A percentile compares a stretch with the other conserved stretches of the same genome.
Conservation (phyloP, 805 yeast species). For the Saturnispora zaruensis region DNA sequence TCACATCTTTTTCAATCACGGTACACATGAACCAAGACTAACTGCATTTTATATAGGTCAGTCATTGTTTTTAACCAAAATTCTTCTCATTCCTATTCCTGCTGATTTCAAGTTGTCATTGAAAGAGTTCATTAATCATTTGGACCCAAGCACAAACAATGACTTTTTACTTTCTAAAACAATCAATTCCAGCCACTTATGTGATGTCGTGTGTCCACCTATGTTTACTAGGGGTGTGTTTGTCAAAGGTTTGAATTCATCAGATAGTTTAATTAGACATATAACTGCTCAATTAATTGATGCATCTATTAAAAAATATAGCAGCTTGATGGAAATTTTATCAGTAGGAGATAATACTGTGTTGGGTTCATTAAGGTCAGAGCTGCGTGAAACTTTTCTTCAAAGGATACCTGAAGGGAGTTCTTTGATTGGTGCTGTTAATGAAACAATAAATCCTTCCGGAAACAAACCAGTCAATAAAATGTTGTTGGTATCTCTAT, state of each 20-base stretch:
- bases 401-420: slow-evolving; percentile 43
- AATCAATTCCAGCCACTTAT: slow-evolving; percentile 25
- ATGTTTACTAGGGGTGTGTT: slow-evolving; percentile 52
- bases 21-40: slow-evolving; percentile 69
- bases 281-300: slow-evolving; percentile 53
- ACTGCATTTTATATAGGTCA: slow-evolving; percentile 80
- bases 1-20: slow-evolving; percentile 48
- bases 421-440: slow-evolving; percentile 34
- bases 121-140: slow-evolving; percentile 8
- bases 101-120: slow-evolving; percentile 16
- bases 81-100: slow-evolving; percentile 54
- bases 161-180: background rate
- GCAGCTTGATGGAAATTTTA: slow-evolving; percentile 26
- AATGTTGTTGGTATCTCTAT: slow-evolving; percentile 39
- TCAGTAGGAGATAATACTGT: slow-evolving; percentile 15
- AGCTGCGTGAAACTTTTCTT: slow-evolving; percentile 19
- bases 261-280: slow-evolving; percentile 48
- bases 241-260: slow-evolving; percentile 47
- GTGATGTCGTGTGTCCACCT: slow-evolving; percentile 56
- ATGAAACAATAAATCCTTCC: slow-evolving; percentile 28
- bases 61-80: slow-evolving; percentile 49
- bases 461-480: slow-evolving; percentile 32
- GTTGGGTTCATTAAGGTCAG: slow-evolving; percentile 13
- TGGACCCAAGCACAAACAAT: slow-evolving; percentile 4
- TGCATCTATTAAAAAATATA: slow-evolving; percentile 46